A percentile compares a stretch with the other conserved stretches of the same genome.
Evolutionary conservation across 352 stramenopile genomes (phyloP).

Genomic region (Phytophthora cactorum): DNA sequence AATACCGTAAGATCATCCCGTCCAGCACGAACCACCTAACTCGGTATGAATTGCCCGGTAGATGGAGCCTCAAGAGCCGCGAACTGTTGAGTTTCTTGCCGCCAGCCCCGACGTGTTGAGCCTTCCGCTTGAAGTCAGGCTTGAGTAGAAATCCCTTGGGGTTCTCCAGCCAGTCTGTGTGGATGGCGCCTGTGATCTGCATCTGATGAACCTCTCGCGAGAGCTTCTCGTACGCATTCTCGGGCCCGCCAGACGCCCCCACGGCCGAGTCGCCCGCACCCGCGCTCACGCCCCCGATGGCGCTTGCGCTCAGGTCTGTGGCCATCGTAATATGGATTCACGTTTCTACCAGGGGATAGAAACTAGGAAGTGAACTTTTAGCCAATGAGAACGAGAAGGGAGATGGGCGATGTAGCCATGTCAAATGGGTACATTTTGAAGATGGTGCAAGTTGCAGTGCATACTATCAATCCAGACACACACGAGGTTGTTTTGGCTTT

Average conservation of each 20-base stretch:
- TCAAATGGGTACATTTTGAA: background rate
- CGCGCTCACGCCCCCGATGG: slow-evolving; percentile 44
- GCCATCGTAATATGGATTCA: slow-evolving; percentile 29
- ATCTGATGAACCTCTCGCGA: slow-evolving; percentile 91
- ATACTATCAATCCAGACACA: too few species aligned
- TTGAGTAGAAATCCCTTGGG: slow-evolving; percentile 89
- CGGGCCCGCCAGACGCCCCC: slow-evolving; percentile 39
- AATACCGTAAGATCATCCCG: slow-evolving; percentile 90
- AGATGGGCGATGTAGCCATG: background rate
- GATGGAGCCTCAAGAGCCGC: slow-evolving; percentile 74
- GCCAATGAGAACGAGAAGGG: background rate
- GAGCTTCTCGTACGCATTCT: slow-evolving; percentile 92
- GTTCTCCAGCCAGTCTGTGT: slow-evolving; percentile 91
- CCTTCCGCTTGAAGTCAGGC: slow-evolving; percentile 89
- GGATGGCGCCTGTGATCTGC: slow-evolving; percentile 89
- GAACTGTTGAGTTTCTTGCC: slow-evolving; percentile 89
- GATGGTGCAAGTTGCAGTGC: too few species aligned
- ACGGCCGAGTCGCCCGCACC: slow-evolving; percentile 20
- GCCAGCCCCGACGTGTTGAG: slow-evolving; percentile 83
- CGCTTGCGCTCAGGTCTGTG: slow-evolving; percentile 59
- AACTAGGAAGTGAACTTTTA: background rate
- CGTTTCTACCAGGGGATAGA: background rate
- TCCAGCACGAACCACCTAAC: slow-evolving; percentile 90
- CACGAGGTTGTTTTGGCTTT: too few species aligned
- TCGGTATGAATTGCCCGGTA: slow-evolving; percentile 82